Base-by-base conservation (phyloP, 1,139 yeast genomes). In the Nakaseomyces nivariensis region DNA sequence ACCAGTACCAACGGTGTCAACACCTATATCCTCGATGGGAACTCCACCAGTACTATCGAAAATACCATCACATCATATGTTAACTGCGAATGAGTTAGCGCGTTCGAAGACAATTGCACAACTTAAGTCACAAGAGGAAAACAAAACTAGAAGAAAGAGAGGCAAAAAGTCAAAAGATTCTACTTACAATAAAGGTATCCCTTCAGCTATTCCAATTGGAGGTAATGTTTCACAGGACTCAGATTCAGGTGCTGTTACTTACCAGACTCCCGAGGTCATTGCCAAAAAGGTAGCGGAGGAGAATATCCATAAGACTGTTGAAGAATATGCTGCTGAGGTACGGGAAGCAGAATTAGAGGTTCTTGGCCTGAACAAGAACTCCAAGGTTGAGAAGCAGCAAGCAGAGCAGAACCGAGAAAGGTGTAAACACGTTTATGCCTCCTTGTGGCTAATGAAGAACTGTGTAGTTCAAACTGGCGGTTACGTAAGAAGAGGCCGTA, bases 401-500 rank as follows among this genome's bases (percentile, higher is more conserved):
- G 66, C 67, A 17, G 68, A 64, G 52, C 67, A 63, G 47, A 58
- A 55, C 48, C 77, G 77, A 46, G 94, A 85, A 57, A 74, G 82
- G 51, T 81, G 80, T 57, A 76, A 87, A 50, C 96, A 86, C 64
- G 71, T 85, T 1, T 85, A 86, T 66, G 96, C 92, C 5, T 77
- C 87, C 77, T 78, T 85, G 1, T 86, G 95, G 88, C 70, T 89
- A 37, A 71, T 82, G 65, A 79, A 81, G 57, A 75, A 81, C 38
- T 87, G 96, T 62, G 82, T 80, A 56, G 63, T 77, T 2, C 72
- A 80, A 33, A 76, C 78, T 5, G 79, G 82, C 2, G 80, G 89
- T 3, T 94, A 84, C 43, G 88, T 89, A 22, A 96, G 96, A 5
- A 71, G 97, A 51, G 86, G 85, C 59, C 71, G 88, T 49, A 81